Conservation (phyloP, 306 rosid genomes). For the Boehmeria nivea region DNA sequence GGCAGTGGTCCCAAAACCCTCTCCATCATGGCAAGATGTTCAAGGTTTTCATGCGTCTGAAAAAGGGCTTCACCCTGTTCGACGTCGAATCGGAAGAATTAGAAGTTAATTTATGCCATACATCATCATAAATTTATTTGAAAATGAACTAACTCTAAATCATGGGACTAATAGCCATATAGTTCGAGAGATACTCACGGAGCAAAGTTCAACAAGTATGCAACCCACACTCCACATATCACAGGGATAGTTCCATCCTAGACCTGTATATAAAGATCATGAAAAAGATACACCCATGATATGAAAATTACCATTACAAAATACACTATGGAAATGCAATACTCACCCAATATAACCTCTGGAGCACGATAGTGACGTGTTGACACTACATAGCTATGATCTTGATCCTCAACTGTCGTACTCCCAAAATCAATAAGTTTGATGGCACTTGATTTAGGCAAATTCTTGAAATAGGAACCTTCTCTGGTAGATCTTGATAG, state of each 20-base stretch:
- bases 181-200: slow-evolving; percentile 44
- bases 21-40: slow-evolving; percentile 94
- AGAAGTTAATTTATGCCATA: too few species aligned
- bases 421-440: slow-evolving; percentile 88
- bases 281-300: slow-evolving; percentile 5
- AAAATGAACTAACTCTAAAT: too few species aligned
- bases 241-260: slow-evolving; percentile 87
- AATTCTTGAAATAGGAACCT: slow-evolving; percentile 66
- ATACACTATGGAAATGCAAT: slow-evolving; percentile 10
- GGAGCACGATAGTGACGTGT: slow-evolving; percentile 86
- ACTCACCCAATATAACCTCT: slow-evolving; percentile 69
- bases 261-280: slow-evolving; percentile 43
- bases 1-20: slow-evolving; percentile 79
- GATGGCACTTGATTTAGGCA: slow-evolving; percentile 74
- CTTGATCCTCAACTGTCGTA: slow-evolving; percentile 73
- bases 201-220: slow-evolving; percentile 83
- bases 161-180: too few species aligned
- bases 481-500: slow-evolving; percentile 53
- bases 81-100: too few species aligned
- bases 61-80: slow-evolving; percentile 77
- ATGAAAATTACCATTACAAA: background rate
- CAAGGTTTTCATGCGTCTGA: slow-evolving; percentile 77
- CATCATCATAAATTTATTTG: too few species aligned
- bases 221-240: slow-evolving; percentile 87
- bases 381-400: slow-evolving; percentile 76